Percentiles rank a stretch among this genome's conserved stretches.
Evolutionary conservation across 2,329 filamentous ascomycete species (phyloP).

Genomic region (Botrytis byssoidea): DNA sequence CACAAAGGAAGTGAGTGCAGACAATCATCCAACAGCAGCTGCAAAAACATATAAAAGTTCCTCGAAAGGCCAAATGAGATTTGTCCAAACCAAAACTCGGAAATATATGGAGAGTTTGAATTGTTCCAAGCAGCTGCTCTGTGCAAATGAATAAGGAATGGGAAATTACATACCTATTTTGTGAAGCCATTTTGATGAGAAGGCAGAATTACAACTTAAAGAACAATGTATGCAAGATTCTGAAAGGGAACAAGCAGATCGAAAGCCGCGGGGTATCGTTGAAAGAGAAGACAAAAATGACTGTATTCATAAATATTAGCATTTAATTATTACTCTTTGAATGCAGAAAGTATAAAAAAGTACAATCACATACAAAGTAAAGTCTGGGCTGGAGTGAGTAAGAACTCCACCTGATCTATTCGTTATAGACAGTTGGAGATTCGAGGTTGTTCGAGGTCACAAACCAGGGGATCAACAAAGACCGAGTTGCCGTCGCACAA

Average conservation of each 20-base stretch:
- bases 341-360: neutral
- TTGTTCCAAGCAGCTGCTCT: conserved; percentile 23
- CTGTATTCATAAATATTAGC: conserved; percentile 9
- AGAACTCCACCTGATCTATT: conserved; percentile 9
- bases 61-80: neutral
- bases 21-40: conserved; percentile 13
- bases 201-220: conserved; percentile 27
- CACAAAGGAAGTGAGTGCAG: conserved; percentile 16
- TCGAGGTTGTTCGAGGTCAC: conserved; percentile 4
- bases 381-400: neutral
- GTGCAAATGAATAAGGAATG: conserved; percentile 26
- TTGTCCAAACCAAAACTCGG: neutral
- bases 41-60: neutral
- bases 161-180: conserved; percentile 36
- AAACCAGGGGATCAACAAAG: conserved; percentile 1
- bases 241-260: conserved; percentile 20
- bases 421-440: neutral
- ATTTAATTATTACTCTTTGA: neutral
- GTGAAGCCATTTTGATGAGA: conserved; percentile 36
- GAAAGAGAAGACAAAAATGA: conserved; percentile 26
- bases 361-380: conserved; percentile 17
- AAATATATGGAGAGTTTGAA: neutral
- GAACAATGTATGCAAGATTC: conserved; percentile 17
- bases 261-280: conserved; percentile 35
- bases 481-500: conserved; percentile 8